These are phyloP conservation scores for Podila epigama DNA, from an alignment of 192 early-diverging fungal genomes.

Conservation along the genomic window DNA sequence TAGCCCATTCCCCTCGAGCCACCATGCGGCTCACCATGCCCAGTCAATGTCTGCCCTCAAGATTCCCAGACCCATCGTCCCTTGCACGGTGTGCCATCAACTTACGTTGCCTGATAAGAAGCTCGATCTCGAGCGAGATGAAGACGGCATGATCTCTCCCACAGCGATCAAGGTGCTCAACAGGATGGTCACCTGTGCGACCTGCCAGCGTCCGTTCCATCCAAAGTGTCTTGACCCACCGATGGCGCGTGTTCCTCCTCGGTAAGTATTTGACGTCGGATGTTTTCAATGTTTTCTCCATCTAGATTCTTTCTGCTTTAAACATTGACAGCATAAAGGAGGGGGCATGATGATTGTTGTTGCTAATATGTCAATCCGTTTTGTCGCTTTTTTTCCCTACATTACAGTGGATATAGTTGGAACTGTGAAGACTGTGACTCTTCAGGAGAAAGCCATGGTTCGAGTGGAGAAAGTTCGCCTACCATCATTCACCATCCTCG, in stretches of 20 bases:
- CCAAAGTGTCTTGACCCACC: slow-evolving; percentile 45
- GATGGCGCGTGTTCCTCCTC: slow-evolving; percentile 44
- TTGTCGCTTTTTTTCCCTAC: neutral
- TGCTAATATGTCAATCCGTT: neutral
- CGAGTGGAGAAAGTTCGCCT: slow-evolving; percentile 17
- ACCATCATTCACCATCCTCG: slow-evolving; percentile 4
- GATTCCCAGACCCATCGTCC: slow-evolving; percentile 16
- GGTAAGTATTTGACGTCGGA: slow-evolving; percentile 17
- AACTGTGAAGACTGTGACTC: slow-evolving; percentile 49
- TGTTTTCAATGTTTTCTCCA: neutral
- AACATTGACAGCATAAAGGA: too few relatives aligned
- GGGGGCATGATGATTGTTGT: too few relatives aligned
- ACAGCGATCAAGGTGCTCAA: slow-evolving; percentile 45
- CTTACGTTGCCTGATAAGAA: slow-evolving; percentile 42
- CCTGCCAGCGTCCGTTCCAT: slow-evolving; percentile 44
- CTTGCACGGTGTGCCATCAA: slow-evolving; percentile 41
- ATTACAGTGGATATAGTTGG: slow-evolving; percentile 45
- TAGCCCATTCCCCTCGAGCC: neutral
- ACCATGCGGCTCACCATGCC: too few relatives aligned
- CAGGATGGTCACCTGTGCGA: slow-evolving; percentile 37
- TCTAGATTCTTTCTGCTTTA: neutral
- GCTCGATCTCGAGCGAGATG: slow-evolving; percentile 29
- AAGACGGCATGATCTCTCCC: slow-evolving; percentile 18
- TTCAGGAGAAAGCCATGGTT: slow-evolving; percentile 32
- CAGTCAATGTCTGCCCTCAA: slow-evolving; percentile 6